phyloP scores from a whole-genome alignment of 1,139 yeast species.

The Williopsis jadinii region DNA sequence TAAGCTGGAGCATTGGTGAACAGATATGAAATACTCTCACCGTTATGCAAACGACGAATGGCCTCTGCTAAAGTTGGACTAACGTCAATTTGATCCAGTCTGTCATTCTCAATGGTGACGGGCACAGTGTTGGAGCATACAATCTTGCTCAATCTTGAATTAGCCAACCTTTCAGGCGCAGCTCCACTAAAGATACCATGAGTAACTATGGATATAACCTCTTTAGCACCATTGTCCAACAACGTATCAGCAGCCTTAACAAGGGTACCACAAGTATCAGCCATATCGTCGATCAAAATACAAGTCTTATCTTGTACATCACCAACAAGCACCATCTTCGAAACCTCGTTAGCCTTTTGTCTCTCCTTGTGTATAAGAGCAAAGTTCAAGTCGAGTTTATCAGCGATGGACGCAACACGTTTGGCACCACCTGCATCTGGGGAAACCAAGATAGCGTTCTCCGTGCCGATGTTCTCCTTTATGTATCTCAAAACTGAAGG shows the following conservation, averaged over 20 bases:
- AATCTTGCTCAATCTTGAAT: conserved; percentile 51
- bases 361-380: conserved; percentile 80
- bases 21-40: conserved; percentile 74
- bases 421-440: conserved; percentile 89
- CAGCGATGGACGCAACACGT: conserved; percentile 75
- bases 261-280: conserved; percentile 78
- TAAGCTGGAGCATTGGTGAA: conserved; percentile 48
- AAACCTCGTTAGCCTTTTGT: conserved; percentile 72
- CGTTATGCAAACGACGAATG: conserved; percentile 73
- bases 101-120: conserved; percentile 51
- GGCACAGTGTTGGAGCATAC: conserved; percentile 78
- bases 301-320: conserved; percentile 68
- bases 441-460: conserved; percentile 69
- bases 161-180: conserved; percentile 56
- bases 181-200: conserved; percentile 74
- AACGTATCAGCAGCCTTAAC: conserved; percentile 59
- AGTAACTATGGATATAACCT: conserved; percentile 71
- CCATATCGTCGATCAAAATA: conserved; percentile 74
- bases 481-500: conserved; percentile 69
- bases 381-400: conserved; percentile 65
- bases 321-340: conserved; percentile 74
- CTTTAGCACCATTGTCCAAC: conserved; percentile 61
- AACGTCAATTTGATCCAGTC: conserved; percentile 62
- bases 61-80: conserved; percentile 75
- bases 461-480: conserved; percentile 40